Percentiles rank a stretch among this genome's conserved stretches.
Conservation (phyloP, 1,284 basidiomycete species). For the Blastosporella zonata region DNA sequence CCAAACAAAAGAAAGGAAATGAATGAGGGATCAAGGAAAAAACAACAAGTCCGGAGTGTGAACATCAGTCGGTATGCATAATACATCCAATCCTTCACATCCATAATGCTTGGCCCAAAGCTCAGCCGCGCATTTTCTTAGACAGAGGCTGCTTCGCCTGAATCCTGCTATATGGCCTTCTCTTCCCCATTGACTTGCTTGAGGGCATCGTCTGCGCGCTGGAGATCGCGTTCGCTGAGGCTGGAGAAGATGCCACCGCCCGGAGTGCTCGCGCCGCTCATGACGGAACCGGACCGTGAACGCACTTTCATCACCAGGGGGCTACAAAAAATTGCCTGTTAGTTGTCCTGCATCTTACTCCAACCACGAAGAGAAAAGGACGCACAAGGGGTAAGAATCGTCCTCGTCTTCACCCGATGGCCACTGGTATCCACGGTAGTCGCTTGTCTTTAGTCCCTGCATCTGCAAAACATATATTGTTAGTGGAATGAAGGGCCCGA, state of each 20-base stretch:
- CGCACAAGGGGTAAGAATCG: constrained; percentile 85
- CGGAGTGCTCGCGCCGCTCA: constrained; percentile 87
- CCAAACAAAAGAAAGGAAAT: neutral
- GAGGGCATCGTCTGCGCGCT: constrained; percentile 81
- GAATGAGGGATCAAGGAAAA: neutral
- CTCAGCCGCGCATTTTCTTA: neutral
- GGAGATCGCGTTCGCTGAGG: constrained; percentile 81
- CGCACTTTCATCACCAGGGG: constrained; percentile 90
- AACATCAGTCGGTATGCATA: neutral
- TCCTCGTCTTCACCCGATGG: constrained; percentile 78
- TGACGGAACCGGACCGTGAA: constrained; percentile 80
- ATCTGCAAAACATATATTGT: constrained; percentile 46
- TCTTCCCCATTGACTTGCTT: constrained; percentile 51
- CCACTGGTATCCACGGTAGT: constrained; percentile 84
- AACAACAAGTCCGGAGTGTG: neutral
- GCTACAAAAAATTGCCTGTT: constrained; percentile 38
- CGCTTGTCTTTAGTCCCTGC: constrained; percentile 82
- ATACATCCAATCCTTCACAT: neutral
- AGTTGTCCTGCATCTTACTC: constrained; percentile 1
- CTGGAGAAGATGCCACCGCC: constrained; percentile 75
- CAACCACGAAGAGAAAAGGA: constrained; percentile 6
- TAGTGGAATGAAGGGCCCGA: constrained; percentile 4
- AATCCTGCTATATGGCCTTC: neutral
- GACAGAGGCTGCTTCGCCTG: neutral
- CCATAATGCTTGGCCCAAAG: neutral